Evolutionary conservation across 768 basidiomycete genomes (phyloP).

Genomic region (Lactifluus hygrophoroides): DNA sequence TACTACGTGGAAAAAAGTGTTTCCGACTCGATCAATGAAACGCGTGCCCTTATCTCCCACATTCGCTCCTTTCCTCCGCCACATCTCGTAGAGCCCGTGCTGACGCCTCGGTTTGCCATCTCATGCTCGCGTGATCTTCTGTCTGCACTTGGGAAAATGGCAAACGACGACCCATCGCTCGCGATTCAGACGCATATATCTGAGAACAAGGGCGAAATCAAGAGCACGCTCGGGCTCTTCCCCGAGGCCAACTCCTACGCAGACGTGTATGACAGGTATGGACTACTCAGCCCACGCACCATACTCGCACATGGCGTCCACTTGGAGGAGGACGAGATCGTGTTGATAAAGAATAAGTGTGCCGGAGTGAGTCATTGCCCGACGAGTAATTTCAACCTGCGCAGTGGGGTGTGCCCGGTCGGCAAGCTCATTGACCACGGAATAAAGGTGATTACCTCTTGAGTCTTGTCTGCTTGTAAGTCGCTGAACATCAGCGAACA

Average conservation of each 20-base stretch:
- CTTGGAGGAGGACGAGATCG: slow-evolving; percentile 63
- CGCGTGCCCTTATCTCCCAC: slow-evolving; percentile 56
- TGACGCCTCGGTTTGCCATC: slow-evolving; percentile 96
- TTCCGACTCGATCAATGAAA: slow-evolving; percentile 50
- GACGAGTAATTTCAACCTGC: slow-evolving; percentile 85
- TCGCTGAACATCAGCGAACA: background rate
- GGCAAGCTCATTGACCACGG: slow-evolving; percentile 74
- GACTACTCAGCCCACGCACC: slow-evolving; percentile 70
- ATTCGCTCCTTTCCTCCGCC: slow-evolving; percentile 47
- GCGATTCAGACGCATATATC: slow-evolving; percentile 90
- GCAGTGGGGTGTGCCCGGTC: slow-evolving; percentile 76
- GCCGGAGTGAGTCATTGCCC: slow-evolving; percentile 92
- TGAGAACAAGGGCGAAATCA: slow-evolving; percentile 73
- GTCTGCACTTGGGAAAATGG: slow-evolving; percentile 49
- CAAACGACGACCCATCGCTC: slow-evolving; percentile 47
- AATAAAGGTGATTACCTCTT: slow-evolving; percentile 52
- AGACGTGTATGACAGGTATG: slow-evolving; percentile 70
- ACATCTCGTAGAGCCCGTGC: slow-evolving; percentile 76
- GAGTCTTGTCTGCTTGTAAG: background rate
- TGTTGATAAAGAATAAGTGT: slow-evolving; percentile 51
- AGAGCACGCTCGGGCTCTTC: slow-evolving; percentile 57
- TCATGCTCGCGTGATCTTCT: slow-evolving; percentile 74
- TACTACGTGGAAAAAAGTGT: slow-evolving; percentile 61
- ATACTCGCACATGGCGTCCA: slow-evolving; percentile 85
- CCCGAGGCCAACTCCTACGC: slow-evolving; percentile 61